phyloP scores from a whole-genome alignment of 768 basidiomycete genomes.

The Rhizopogon roseolus region DNA sequence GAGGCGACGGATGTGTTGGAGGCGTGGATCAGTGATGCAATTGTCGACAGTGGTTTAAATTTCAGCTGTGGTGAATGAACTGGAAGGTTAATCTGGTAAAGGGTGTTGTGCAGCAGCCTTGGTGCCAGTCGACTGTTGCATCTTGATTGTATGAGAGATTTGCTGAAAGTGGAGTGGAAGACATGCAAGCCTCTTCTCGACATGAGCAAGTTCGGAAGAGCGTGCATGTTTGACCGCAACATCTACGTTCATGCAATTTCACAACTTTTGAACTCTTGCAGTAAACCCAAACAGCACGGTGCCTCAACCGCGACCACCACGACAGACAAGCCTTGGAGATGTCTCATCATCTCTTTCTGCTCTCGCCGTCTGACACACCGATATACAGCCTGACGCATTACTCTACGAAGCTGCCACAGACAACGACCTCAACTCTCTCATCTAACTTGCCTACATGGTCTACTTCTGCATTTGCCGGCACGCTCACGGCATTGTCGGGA shows the following conservation, averaged over 20 bases:
- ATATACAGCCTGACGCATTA: slow-evolving; percentile 80
- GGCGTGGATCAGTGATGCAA: background rate
- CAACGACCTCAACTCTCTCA: slow-evolving; percentile 61
- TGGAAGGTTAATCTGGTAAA: background rate
- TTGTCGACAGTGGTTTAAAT: background rate
- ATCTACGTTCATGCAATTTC: background rate
- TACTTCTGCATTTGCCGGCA: slow-evolving; percentile 87
- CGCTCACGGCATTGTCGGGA: slow-evolving; percentile 80
- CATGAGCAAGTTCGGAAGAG: slow-evolving; percentile 9
- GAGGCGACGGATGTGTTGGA: background rate
- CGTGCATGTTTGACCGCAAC: background rate
- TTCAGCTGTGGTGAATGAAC: background rate
- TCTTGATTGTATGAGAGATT: background rate
- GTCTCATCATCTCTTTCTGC: slow-evolving; percentile 84
- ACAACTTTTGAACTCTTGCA: background rate
- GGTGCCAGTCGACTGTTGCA: background rate
- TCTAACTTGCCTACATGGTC: slow-evolving; percentile 88
- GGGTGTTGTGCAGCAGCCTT: background rate
- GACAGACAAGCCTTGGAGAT: slow-evolving; percentile 29
- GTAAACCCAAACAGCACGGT: background rate
- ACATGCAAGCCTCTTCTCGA: background rate
- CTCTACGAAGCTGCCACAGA: slow-evolving; percentile 66
- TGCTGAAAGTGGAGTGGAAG: background rate
- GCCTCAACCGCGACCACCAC: background rate
- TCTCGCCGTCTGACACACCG: slow-evolving; percentile 85